Evolutionary conservation across 257 asterid genomes (phyloP).

Genomic region (Gynochthodes officinalis): DNA sequence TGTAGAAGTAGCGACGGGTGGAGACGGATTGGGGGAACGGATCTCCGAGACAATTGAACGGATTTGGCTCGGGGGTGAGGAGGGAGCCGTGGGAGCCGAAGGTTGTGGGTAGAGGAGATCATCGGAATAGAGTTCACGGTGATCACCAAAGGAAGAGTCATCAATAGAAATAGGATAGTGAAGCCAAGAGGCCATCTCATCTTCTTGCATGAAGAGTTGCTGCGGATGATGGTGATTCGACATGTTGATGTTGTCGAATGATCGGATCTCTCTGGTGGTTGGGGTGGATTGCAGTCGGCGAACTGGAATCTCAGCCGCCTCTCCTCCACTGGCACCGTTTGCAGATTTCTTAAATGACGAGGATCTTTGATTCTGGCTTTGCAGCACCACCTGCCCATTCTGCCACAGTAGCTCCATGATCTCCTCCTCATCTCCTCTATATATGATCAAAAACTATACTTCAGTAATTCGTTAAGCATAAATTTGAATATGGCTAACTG

Average conservation of each 20-base stretch:
- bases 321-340: constrained; percentile 20
- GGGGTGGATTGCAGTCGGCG: constrained; percentile 17
- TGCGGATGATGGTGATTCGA: constrained; percentile 15
- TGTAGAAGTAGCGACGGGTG: not conserved
- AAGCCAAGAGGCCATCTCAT: constrained; percentile 89
- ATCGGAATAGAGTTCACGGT: constrained; percentile 64
- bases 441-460: constrained; percentile 3
- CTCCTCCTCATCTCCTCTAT: constrained; percentile 43
- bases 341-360: constrained; percentile 31
- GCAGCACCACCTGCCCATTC: constrained; percentile 60
- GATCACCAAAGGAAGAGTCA: constrained; percentile 57
- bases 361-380: constrained; percentile 55
- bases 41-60: constrained; percentile 32
- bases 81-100: constrained; percentile 24
- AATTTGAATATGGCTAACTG: not conserved
- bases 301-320: constrained; percentile 30
- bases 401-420: constrained; percentile 77
- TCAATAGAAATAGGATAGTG: constrained; percentile 56
- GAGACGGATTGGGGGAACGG: constrained; percentile 32
- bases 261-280: constrained; percentile 41
- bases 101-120: constrained; percentile 57
- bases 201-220: constrained; percentile 77
- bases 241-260: constrained; percentile 23
- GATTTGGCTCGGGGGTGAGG: constrained; percentile 21
- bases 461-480: not conserved